Percentiles rank a stretch among this genome's conserved stretches.
Evolutionary conservation across 176 grass and related monocot genomes (phyloP).

Genomic region (Carex cristatella): DNA sequence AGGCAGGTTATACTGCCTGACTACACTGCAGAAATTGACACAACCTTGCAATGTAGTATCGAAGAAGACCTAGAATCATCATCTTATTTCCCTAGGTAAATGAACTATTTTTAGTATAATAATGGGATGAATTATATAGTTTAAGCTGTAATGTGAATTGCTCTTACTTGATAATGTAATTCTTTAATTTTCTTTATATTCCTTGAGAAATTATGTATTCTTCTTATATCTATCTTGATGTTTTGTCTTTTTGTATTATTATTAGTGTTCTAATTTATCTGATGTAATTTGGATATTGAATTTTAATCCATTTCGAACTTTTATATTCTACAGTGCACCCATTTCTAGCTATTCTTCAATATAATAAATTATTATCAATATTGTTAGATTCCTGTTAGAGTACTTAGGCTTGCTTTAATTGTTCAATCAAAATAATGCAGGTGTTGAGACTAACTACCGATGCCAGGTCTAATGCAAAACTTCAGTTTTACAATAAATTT

Average conservation of each 20-base stretch:
- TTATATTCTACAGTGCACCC: not conserved
- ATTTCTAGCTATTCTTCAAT: not conserved
- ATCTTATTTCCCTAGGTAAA: not conserved
- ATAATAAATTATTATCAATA: not conserved
- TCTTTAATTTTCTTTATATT: not conserved
- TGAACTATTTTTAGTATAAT: not conserved
- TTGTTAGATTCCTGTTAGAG: not conserved
- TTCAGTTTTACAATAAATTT: not conserved
- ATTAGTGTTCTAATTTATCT: not conserved
- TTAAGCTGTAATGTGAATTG: not conserved
- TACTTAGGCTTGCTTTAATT: not conserved
- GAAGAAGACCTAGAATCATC: not conserved
- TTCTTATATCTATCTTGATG: not conserved
- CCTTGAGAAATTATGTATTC: not conserved
- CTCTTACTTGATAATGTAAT: not conserved
- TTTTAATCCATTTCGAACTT: not conserved
- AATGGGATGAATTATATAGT: not conserved
- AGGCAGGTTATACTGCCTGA: not conserved
- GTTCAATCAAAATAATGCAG: not conserved
- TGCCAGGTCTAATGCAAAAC: not conserved
- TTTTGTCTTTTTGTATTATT: not conserved
- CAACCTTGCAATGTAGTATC: not conserved
- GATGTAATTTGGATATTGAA: not conserved
- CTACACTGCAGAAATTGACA: not conserved
- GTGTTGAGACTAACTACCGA: not conserved